Conservation (phyloP, 2,329 filamentous ascomycete genomes). For the Talaromyces piceae region DNA sequence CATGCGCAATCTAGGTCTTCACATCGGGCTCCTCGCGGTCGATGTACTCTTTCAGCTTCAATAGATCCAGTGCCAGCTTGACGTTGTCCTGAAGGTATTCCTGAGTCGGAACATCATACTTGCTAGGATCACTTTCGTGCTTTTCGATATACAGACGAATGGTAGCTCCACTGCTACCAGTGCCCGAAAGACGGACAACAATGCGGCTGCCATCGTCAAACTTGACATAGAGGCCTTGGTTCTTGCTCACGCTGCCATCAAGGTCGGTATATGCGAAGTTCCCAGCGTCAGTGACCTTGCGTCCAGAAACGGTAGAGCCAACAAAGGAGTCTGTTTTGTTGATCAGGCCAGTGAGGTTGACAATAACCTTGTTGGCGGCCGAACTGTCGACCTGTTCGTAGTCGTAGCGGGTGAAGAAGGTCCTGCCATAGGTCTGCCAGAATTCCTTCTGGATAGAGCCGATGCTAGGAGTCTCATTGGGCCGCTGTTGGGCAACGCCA, state of each 20-base stretch:
- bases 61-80: constrained; percentile 69
- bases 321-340: constrained; percentile 66
- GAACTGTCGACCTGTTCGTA: constrained; percentile 93
- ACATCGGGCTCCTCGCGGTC: constrained; percentile 91
- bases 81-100: constrained; percentile 91
- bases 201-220: constrained; percentile 94
- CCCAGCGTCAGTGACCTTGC: constrained; percentile 80
- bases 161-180: constrained; percentile 88
- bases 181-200: constrained; percentile 89
- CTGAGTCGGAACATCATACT: constrained; percentile 63
- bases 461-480: constrained; percentile 78
- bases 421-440: constrained; percentile 92
- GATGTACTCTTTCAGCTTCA: constrained; percentile 91
- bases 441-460: constrained; percentile 95
- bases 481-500: constrained; percentile 75
- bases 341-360: constrained; percentile 70
- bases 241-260: constrained; percentile 90
- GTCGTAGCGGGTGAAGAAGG: constrained; percentile 98
- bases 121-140: constrained; percentile 69
- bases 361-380: constrained; percentile 83
- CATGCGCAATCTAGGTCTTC: constrained; percentile 62
- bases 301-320: constrained; percentile 71
- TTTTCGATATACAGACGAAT: constrained; percentile 97
- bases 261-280: constrained; percentile 98
- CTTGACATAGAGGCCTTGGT: constrained; percentile 91